Conservation (phyloP, 768 basidiomycete species). For the Xerocomus brunneocitrinus region DNA sequence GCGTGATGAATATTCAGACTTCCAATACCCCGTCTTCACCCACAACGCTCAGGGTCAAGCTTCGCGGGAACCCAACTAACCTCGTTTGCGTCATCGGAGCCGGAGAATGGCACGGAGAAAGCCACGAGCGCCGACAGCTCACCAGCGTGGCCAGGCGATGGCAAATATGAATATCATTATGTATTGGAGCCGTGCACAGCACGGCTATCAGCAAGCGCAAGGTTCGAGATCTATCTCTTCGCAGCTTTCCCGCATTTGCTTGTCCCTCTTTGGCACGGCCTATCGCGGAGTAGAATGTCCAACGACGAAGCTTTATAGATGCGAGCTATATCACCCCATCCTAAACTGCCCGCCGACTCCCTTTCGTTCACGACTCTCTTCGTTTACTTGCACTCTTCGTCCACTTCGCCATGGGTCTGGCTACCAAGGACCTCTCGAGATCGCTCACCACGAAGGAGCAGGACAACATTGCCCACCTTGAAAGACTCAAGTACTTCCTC, state of each 20-base stretch:
- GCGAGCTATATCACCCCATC: slow-evolving; percentile 13
- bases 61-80: slow-evolving; percentile 20
- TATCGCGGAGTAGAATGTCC: slow-evolving; percentile 17
- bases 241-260: slow-evolving; percentile 15
- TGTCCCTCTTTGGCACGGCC: slow-evolving; percentile 17
- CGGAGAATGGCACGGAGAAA: slow-evolving; percentile 22
- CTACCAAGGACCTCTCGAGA: slow-evolving; percentile 32
- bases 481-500: slow-evolving; percentile 84
- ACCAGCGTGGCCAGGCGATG: slow-evolving; percentile 25
- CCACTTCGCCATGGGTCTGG: slow-evolving; percentile 21
- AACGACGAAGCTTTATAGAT: slow-evolving; percentile 26
- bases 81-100: slow-evolving; percentile 15
- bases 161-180: slow-evolving; percentile 20
- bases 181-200: slow-evolving; percentile 25
- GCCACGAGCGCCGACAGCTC: slow-evolving; percentile 27
- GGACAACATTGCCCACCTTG: slow-evolving; percentile 68
- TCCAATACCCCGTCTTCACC: background rate
- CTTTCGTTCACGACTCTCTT: slow-evolving; percentile 3
- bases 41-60: slow-evolving; percentile 13
- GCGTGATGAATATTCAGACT: background rate
- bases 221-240: slow-evolving; percentile 26
- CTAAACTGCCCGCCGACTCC: background rate
- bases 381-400: slow-evolving; percentile 1
- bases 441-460: slow-evolving; percentile 61
- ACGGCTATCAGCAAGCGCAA: slow-evolving; percentile 30